Base-by-base conservation (phyloP, 345 rosid genomes). In the Citrus cavaleriei region DNA sequence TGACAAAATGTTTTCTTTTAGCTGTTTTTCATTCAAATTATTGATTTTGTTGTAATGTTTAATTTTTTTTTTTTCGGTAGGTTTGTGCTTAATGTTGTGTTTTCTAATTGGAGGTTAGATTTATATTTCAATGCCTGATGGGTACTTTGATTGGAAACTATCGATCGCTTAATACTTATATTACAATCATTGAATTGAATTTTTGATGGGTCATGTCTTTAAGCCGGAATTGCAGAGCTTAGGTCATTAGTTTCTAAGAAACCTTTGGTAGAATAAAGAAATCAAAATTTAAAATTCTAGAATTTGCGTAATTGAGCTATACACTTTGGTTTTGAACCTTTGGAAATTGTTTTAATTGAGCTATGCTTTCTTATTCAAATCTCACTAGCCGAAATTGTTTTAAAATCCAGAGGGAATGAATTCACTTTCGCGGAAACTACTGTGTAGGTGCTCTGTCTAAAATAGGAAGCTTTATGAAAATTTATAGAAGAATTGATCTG, bases 1-100 rank as follows among this genome's bases (percentile, higher is more conserved):
- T 94, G 51, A 76, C 76, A 59, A 79, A 30, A 57, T 80, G 80
- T 76, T 12, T 6, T 69, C 64, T 62, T 82, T 72, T 60, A 61
- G 27, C 57, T 1, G 6, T n/a, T 54, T 35, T 80, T 51, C n/a
- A n/a, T 77, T 63, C 28, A 68, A 55, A 63, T 69, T 4, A 54
- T 46, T n/a, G 22, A 32, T 75, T 10, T 59, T 84, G 22, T 5
- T 46, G 40, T 69, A n/a, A 57, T 66, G n/a, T 64, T 35, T 32
- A 6, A 6, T 0, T 32, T 34, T 34, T 35, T 35, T 38, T 8
- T 38, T 60, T 79, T 62, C 5, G 34, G 76, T 80, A n/a, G 37
- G 72, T 66, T 46, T 68, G 38, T 77, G 72, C 51, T 79, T 38
- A 6, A 60, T 69, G 21, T 55, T 75, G 19, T 40, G n/a, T 28